Evolutionary conservation across 805 yeast species (phyloP).

Genomic region (Candida arabinofermentans): DNA sequence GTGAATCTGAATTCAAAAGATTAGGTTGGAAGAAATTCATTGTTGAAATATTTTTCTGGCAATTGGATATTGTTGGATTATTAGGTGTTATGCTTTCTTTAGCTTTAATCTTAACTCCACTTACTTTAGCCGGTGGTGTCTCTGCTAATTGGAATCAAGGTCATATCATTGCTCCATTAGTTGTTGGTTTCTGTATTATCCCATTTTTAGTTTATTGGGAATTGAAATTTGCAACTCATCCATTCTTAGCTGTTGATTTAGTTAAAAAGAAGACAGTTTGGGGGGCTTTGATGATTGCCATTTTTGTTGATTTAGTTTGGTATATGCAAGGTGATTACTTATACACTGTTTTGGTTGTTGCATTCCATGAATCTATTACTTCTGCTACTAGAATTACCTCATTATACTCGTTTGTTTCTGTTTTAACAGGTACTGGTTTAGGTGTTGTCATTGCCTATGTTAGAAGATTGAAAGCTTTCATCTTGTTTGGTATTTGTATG

Average conservation of each 20-base stretch:
- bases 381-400: conserved; percentile 68
- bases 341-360: conserved; percentile 63
- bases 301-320: conserved; percentile 58
- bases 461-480: conserved; percentile 55
- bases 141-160: conserved; percentile 53
- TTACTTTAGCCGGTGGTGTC: conserved; percentile 72
- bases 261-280: conserved; percentile 69
- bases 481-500: conserved; percentile 51
- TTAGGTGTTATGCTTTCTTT: conserved; percentile 50
- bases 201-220: conserved; percentile 66
- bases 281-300: conserved; percentile 60
- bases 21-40: conserved; percentile 31
- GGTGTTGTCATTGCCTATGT: conserved; percentile 50
- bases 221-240: conserved; percentile 47
- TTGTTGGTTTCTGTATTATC: conserved; percentile 57
- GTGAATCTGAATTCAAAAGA: conserved; percentile 25
- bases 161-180: conserved; percentile 63
- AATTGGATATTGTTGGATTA: conserved; percentile 61
- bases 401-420: conserved; percentile 62
- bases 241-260: conserved; percentile 58
- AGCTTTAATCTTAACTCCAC: conserved; percentile 66
- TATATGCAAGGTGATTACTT: conserved; percentile 68
- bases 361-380: conserved; percentile 50
- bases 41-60: conserved; percentile 52
- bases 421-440: conserved; percentile 52